Base-by-base conservation (phyloP, 352 stramenopile genomes). In the Aphanomyces astaci region DNA sequence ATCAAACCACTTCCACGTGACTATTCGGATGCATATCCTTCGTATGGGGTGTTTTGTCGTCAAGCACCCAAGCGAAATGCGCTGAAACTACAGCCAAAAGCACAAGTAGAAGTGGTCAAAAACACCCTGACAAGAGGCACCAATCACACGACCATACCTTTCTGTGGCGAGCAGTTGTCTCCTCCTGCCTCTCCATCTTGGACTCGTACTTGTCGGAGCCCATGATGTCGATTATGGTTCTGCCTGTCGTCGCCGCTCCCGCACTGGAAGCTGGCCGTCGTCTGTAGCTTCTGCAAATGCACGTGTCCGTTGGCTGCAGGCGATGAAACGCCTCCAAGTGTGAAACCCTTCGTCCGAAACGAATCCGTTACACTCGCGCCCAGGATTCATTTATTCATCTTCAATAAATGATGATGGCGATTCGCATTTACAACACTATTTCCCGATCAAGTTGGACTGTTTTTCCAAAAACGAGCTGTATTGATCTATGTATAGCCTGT, bases 1-100 rank as follows among this genome's bases (percentile, higher is more conserved):
- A 63, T 95, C 82, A 72, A 96, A 96, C 1, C 73, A 72, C 63
- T 84, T 88, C 72, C 72, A 89, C 30, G 78, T 89, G 51, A 89
- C 84, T 32, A 68, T 45, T 13, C 30, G 2, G 24, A 59, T 59
- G 62, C 43, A 60, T 3, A 60, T 27, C 17, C 62, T 11, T 19
- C 62, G 62, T 5, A 68, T 11, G 2, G 62, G 62, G 39, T 68
- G 46, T 31, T 59, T 59, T 7, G 24, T 32, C 13, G 51, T 59
- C 22, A 59, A 36, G 30, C 51, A 59, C 13, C 51, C 51, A 19
- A 59, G 51, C 51, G 51, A 30, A 59, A 59, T 59, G 7, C 51
- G 51, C n/a, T 59, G 51, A 59, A 59, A 59, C 51, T 59, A 59
- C 22, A 53, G 7, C 19, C 13, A n/a, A 24, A 43, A 43, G 7